Evolutionary conservation across 768 basidiomycete genomes (phyloP).

Genomic region (Imleria badia): DNA sequence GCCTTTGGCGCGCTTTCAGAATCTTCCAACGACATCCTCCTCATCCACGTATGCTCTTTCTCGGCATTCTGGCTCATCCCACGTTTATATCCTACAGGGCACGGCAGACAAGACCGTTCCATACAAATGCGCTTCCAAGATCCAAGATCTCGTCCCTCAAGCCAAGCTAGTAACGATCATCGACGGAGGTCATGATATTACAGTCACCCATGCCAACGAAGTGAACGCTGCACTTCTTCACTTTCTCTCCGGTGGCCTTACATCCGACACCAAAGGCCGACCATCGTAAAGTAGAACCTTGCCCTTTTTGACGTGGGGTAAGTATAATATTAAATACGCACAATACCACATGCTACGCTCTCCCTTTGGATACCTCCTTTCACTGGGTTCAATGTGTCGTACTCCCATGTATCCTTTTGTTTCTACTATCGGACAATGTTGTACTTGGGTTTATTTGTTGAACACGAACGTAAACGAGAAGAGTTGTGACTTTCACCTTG

Average conservation of each 20-base stretch:
- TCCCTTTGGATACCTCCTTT: conserved; percentile 4
- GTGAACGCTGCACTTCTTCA: conserved; percentile 29
- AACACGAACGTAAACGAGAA: background rate
- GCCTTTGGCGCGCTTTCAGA: conserved; percentile 51
- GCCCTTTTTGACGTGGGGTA: background rate
- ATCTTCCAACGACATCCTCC: conserved; percentile 48
- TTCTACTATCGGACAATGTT: conserved; percentile 8
- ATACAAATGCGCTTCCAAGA: conserved; percentile 32
- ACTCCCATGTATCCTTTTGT: conserved; percentile 12
- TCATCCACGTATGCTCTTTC: conserved; percentile 56
- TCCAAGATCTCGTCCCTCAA: conserved; percentile 29
- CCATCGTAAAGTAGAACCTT: background rate
- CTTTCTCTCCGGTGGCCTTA: conserved; percentile 23
- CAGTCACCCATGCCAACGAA: conserved; percentile 31
- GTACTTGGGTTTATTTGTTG: conserved; percentile 9
- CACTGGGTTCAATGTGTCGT: too few species aligned
- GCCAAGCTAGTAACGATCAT: conserved; percentile 31
- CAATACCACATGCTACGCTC: conserved; percentile 6
- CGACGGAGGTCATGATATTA: conserved; percentile 32
- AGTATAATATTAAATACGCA: background rate
- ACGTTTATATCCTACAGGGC: conserved; percentile 21
- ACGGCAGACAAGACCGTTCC: conserved; percentile 35
- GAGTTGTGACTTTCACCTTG: background rate
- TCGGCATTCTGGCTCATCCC: background rate
- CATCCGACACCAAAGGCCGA: background rate